A percentile compares a stretch with the other conserved stretches of the same genome.
These are phyloP conservation scores for Leccinellum luteum DNA, from an alignment of 768 basidiomycete genomes.

Conservation along the genomic window DNA sequence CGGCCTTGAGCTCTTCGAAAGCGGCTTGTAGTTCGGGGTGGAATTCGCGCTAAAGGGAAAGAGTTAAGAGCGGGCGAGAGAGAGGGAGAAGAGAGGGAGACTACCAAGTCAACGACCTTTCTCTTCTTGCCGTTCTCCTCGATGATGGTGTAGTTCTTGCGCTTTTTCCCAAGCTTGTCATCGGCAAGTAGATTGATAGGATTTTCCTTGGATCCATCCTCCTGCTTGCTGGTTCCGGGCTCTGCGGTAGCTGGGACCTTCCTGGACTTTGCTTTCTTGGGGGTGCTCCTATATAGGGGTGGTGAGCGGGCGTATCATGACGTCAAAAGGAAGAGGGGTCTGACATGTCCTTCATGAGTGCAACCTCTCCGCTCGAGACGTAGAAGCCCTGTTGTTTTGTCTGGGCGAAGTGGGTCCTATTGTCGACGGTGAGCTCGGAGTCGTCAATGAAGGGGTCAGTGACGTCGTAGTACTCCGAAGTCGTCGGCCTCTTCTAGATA, in stretches of 20 bases:
- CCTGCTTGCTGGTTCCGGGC: constrained; percentile 24
- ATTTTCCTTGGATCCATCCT: constrained; percentile 48
- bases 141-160: constrained; percentile 51
- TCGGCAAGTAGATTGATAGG: constrained; percentile 46
- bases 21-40: constrained; percentile 64
- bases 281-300: constrained; percentile 40
- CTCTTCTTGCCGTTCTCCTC: constrained; percentile 67
- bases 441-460: constrained; percentile 97
- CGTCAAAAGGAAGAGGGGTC: constrained; percentile 6
- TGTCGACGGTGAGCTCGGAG: constrained; percentile 86
- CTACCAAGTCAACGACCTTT: constrained; percentile 64
- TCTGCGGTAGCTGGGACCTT: constrained; percentile 35
- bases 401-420: constrained; percentile 86
- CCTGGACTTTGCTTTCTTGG: constrained; percentile 72
- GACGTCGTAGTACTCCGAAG: constrained; percentile 84
- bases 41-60: constrained; percentile 52
- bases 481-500: constrained; percentile 46
- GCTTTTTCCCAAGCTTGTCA: constrained; percentile 46
- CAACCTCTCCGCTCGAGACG: constrained; percentile 85
- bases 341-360: constrained; percentile 75
- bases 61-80: background rate
- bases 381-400: constrained; percentile 94
- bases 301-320: constrained; percentile 9
- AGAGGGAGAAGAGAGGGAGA: constrained; percentile 12
- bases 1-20: constrained; percentile 57